phyloP scores from a whole-genome alignment of 441 rosid species.

The Jatropha multifida region DNA sequence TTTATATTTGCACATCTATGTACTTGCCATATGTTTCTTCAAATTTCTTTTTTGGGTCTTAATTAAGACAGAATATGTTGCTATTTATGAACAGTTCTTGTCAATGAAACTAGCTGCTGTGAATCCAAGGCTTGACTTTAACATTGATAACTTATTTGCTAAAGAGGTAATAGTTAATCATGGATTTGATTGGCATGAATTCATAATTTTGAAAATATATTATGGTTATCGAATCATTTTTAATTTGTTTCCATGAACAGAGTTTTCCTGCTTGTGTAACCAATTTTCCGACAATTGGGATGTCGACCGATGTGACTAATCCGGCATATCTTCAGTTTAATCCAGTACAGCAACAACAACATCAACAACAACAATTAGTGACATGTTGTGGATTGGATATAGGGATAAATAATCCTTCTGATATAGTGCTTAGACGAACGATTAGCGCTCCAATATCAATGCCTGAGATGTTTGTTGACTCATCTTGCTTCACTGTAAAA shows the following conservation, averaged over 20 bases:
- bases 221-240: constrained; percentile 3
- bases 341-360: constrained; percentile 41
- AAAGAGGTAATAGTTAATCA: constrained; percentile 46
- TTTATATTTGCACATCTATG: background rate
- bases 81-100: constrained; percentile 49
- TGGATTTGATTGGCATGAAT: background rate
- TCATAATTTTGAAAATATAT: background rate
- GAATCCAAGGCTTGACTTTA: constrained; percentile 57
- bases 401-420: constrained; percentile 39
- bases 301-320: constrained; percentile 51
- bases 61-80: background rate
- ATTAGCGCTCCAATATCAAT: constrained; percentile 46
- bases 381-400: constrained; percentile 46
- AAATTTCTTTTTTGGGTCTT: background rate
- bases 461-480: constrained; percentile 43
- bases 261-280: constrained; percentile 41
- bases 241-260: constrained; percentile 32
- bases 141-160: constrained; percentile 42
- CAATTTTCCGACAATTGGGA: constrained; percentile 47
- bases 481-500: constrained; percentile 57
- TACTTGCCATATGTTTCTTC: background rate
- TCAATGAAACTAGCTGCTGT: constrained; percentile 73
- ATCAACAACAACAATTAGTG: constrained; percentile 42
- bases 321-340: constrained; percentile 54
- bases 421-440: constrained; percentile 43